Percentiles rank a stretch among this genome's conserved stretches.
These are phyloP conservation scores for Kernera saxatilis DNA, from an alignment of 345 rosid genomes.

Conservation along the genomic window DNA sequence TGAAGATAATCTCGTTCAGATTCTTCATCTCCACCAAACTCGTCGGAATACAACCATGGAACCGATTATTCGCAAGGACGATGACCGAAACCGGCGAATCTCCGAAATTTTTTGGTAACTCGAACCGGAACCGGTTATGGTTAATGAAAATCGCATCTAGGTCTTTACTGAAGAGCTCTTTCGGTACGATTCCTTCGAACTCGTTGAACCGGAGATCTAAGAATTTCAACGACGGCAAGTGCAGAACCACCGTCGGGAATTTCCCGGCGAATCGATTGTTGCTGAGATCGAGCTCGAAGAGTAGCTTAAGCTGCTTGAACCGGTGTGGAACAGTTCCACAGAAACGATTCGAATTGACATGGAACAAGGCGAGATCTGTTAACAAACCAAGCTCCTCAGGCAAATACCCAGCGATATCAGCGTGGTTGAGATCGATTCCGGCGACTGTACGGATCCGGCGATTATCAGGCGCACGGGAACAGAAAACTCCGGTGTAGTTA, in stretches of 20 bases:
- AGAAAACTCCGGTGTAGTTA: constrained; percentile 51
- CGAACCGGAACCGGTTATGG: constrained; percentile 65
- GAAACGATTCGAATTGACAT: constrained; percentile 73
- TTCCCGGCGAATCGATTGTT: constrained; percentile 81
- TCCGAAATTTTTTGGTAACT: constrained; percentile 67
- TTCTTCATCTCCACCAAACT: constrained; percentile 74
- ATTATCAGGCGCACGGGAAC: constrained; percentile 59
- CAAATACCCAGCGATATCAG: constrained; percentile 73
- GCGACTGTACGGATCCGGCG: constrained; percentile 58
- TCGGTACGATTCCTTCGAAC: constrained; percentile 75
- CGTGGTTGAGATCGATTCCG: constrained; percentile 88
- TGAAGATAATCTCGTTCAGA: constrained; percentile 60
- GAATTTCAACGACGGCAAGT: constrained; percentile 55
- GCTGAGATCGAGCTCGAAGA: constrained; percentile 88
- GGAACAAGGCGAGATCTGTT: constrained; percentile 76
- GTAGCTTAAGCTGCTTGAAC: constrained; percentile 47
- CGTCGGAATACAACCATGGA: constrained; percentile 73
- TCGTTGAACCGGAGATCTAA: constrained; percentile 83
- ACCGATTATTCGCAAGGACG: constrained; percentile 69
- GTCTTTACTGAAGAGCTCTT: constrained; percentile 58
- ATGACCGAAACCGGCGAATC: constrained; percentile 86
- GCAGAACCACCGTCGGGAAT: constrained; percentile 58
- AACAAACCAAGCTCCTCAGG: constrained; percentile 79
- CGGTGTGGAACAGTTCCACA: constrained; percentile 68
- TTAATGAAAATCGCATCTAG: constrained; percentile 77